These are phyloP conservation scores for Solanum pinnatisectum DNA, from an alignment of 257 asterid species.

Conservation along the genomic window DNA sequence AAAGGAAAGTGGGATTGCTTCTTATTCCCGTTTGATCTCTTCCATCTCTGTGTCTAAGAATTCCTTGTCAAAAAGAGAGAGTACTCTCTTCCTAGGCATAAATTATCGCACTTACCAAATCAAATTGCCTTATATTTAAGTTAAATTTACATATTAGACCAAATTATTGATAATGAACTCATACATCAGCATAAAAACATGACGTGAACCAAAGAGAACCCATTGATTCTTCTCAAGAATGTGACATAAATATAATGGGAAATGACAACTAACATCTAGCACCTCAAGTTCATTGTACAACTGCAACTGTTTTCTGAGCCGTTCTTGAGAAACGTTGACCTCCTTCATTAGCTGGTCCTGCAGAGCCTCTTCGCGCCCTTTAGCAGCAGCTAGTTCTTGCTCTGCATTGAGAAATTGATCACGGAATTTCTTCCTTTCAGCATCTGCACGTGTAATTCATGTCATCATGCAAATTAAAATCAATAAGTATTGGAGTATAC, in stretches of 20 bases:
- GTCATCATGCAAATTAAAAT: constrained; percentile 8
- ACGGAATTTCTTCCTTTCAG: constrained; percentile 64
- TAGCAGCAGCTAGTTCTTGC: constrained; percentile 97
- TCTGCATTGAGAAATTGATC: constrained; percentile 58
- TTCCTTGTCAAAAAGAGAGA: neutral
- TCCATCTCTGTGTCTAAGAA: neutral
- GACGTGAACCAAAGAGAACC: neutral
- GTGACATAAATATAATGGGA: neutral
- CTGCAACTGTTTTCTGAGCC: constrained; percentile 63
- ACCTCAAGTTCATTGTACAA: constrained; percentile 86
- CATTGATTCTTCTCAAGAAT: neutral
- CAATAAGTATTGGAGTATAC: constrained; percentile 5
- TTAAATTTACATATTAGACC: neutral
- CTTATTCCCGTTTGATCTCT: neutral
- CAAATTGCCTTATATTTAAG: neutral
- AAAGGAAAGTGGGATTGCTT: neutral
- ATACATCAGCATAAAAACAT: neutral
- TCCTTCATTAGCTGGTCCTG: constrained; percentile 76
- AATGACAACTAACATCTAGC: neutral
- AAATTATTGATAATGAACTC: neutral
- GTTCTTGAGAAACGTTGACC: constrained; percentile 69
- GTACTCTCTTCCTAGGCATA: neutral
- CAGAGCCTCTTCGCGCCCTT: constrained; percentile 63
- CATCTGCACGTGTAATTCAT: constrained; percentile 37
- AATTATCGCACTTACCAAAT: neutral